These are phyloP conservation scores for Plantago ovata DNA, from an alignment of 257 asterid species.

Conservation along the genomic window DNA sequence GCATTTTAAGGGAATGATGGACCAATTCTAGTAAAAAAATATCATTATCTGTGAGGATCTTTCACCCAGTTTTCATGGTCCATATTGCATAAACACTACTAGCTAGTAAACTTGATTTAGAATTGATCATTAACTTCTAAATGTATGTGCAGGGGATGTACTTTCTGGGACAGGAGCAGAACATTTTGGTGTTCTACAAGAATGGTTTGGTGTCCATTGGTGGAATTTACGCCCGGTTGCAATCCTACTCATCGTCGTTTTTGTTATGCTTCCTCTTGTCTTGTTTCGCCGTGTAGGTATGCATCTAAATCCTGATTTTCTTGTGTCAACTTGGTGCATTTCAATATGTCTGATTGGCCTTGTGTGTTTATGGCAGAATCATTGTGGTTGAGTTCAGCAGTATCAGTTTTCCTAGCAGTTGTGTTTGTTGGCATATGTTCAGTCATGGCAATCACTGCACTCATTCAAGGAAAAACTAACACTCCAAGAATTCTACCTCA, in stretches of 20 bases:
- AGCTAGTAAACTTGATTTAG: no score
- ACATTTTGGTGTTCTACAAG: conserved; percentile 85
- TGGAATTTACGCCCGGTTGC: conserved; percentile 82
- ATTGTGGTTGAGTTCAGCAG: conserved; percentile 71
- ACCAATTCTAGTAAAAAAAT: no score
- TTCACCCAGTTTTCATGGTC: no score
- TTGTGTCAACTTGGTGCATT: not conserved
- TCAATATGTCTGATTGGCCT: not conserved
- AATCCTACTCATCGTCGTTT: conserved; percentile 49
- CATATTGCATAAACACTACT: no score
- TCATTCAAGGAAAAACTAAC: conserved; percentile 54
- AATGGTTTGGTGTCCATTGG: conserved; percentile 94
- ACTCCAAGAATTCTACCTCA: conserved; percentile 59
- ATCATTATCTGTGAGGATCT: no score
- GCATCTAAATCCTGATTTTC: conserved; percentile 6
- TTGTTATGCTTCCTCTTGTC: conserved; percentile 45
- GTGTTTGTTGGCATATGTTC: conserved; percentile 88
- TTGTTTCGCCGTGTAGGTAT: conserved; percentile 78
- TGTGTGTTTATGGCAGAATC: conserved; percentile 53
- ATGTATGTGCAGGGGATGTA: conserved; percentile 67
- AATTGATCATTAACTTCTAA: no score
- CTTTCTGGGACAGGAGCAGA: conserved; percentile 75
- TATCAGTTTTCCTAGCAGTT: conserved; percentile 68
- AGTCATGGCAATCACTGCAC: conserved; percentile 68
- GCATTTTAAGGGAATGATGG: no score